These are phyloP conservation scores for Nakazawaea ernobii DNA, from an alignment of 805 yeast genomes.

Conservation along the genomic window DNA sequence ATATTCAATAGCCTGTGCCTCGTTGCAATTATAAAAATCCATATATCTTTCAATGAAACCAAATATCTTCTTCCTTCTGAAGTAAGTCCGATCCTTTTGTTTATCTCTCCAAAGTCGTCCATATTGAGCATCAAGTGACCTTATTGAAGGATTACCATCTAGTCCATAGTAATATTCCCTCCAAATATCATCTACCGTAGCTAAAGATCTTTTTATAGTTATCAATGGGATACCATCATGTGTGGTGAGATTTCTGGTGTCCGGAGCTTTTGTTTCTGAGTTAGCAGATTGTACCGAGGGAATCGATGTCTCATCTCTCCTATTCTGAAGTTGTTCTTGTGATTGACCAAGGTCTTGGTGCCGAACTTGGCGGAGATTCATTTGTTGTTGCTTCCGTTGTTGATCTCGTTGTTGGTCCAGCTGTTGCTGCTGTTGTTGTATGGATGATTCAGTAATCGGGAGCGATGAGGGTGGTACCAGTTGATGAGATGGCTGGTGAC, in stretches of 20 bases:
- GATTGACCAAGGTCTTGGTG: too few species aligned
- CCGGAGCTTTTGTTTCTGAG: background rate
- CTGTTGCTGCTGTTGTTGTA: conserved; percentile 2
- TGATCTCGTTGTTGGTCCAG: background rate
- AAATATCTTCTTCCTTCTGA: conserved; percentile 28
- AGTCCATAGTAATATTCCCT: conserved; percentile 31
- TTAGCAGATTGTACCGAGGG: background rate
- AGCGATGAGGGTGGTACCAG: too few species aligned
- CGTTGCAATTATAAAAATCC: conserved; percentile 15
- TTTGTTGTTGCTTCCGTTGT: background rate
- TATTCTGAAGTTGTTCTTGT: background rate
- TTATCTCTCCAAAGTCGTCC: conserved; percentile 34
- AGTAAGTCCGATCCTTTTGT: conserved; percentile 30
- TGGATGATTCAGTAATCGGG: background rate
- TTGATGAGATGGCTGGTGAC: too few species aligned
- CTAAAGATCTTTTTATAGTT: conserved; percentile 19
- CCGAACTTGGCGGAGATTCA: background rate
- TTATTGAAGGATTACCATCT: conserved; percentile 30
- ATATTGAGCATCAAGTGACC: conserved; percentile 24
- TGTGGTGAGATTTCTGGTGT: background rate
- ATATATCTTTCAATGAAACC: conserved; percentile 18
- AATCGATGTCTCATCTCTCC: too few species aligned
- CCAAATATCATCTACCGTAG: conserved; percentile 29
- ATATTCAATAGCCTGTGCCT: conserved; percentile 26
- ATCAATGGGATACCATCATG: background rate